Evolutionary conservation across 257 asterid species (phyloP), one percentile per base, ranked within the genome.

Genomic region (Plantago ovata): DNA sequence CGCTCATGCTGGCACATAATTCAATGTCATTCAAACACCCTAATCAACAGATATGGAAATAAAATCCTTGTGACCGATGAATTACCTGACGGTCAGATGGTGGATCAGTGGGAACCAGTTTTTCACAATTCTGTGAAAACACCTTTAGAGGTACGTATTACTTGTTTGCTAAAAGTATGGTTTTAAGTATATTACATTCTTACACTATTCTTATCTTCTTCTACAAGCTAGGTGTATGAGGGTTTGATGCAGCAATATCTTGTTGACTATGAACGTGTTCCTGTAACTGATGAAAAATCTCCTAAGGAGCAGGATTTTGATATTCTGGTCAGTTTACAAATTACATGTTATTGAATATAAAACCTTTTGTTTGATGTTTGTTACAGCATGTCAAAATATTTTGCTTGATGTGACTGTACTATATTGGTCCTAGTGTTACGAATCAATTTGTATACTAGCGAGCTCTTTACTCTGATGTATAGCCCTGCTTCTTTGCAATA

Each of bases 1-100:
- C 62, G 54, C 58, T 51, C 53, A 58, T 64, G 43, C 13, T 20
- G 56, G 61, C 51, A 41, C 55, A 13, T 22, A 41, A 66, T 41
- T 73, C 62, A 60, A 40, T 73, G 66, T 56, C 65, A 47, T 44
- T 58, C 42, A 16, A 47, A 63, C 65, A 57, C 55, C 59, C 77
- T n/a, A 14, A 70, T 69, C 60, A 63, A 72, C 94, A 91, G 98
- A 75, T 91, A 91, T 60, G 96, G 95, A 77, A 87, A 81, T 77
- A 91, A 91, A 79, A 87, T 91, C 83, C 94, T 91, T 58, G 98
- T 91, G 46, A 91, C 98, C 64, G 98, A 91, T 77, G 98, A 91
- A 75, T 82, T 91, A 55, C 98, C 96, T 75, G 95, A 91, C 80
- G 98, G 98, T 72, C 98, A 91, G 78, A 91, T 91, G 98, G 98